Evolutionary conservation across 2,329 filamentous ascomycete genomes (phyloP).

Genomic region (Juglanconis oblonga): DNA sequence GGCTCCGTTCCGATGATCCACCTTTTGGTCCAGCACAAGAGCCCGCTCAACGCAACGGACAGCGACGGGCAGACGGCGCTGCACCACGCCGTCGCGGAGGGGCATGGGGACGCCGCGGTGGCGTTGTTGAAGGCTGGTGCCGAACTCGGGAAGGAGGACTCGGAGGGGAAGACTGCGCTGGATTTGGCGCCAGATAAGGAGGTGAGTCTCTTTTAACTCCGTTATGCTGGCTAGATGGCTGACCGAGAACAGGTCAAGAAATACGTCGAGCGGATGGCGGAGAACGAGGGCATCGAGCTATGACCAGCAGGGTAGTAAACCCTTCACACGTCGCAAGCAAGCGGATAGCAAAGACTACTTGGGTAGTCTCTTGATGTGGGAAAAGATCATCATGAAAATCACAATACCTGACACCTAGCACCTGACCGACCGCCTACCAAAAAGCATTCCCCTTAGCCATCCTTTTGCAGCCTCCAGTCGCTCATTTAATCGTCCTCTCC

Average conservation of each 20-base stretch:
- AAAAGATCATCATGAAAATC: constrained; percentile 16
- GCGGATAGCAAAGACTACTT: not conserved
- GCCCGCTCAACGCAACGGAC: constrained; percentile 82
- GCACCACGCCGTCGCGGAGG: constrained; percentile 81
- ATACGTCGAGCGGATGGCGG: constrained; percentile 75
- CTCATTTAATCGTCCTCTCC: constrained; percentile 72
- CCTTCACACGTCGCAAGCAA: not conserved
- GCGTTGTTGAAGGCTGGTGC: constrained; percentile 81
- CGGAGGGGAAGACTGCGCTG: constrained; percentile 67
- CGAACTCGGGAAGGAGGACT: constrained; percentile 73
- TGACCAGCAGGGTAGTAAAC: constrained; percentile 17
- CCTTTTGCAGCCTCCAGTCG: not conserved
- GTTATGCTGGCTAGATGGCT: constrained; percentile 14
- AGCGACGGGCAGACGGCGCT: constrained; percentile 80
- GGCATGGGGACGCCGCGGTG: constrained; percentile 76
- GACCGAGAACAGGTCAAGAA: constrained; percentile 56
- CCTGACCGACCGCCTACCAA: not conserved
- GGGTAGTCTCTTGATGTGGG: not conserved
- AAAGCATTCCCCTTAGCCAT: not conserved
- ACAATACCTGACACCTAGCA: constrained; percentile 6
- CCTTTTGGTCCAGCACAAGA: constrained; percentile 71
- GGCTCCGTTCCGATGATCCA: constrained; percentile 86
- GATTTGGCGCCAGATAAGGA: constrained; percentile 84
- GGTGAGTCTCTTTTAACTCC: constrained; percentile 43
- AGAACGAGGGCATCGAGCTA: constrained; percentile 76